Conservation (phyloP, 2,329 filamentous ascomycete species). For the Penicillium concentricum region DNA sequence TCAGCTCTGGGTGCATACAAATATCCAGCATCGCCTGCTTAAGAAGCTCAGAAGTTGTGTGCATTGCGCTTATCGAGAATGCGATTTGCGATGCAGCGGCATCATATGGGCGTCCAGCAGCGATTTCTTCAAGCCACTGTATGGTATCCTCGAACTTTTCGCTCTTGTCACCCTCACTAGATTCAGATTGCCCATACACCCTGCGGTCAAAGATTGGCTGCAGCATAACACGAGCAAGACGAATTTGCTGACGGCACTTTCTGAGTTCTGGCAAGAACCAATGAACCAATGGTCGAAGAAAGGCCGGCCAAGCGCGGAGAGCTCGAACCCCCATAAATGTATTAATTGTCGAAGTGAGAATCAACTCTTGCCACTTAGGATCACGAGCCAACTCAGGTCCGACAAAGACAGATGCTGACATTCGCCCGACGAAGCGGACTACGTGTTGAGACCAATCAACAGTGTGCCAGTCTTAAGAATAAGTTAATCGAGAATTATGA, state of each 20-base stretch:
- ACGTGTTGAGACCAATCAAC: neutral
- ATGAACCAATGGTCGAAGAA: neutral
- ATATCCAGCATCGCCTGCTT: neutral
- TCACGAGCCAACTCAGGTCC: neutral
- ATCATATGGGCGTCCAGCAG: conserved; percentile 14
- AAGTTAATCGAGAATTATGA: neutral
- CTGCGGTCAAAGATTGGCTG: neutral
- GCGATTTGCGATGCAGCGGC: conserved; percentile 14
- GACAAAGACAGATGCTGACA: neutral
- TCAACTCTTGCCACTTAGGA: neutral
- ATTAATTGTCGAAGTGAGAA: neutral
- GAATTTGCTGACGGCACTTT: neutral
- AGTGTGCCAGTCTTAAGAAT: neutral
- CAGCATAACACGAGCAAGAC: neutral
- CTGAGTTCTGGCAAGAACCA: neutral
- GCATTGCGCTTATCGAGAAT: conserved; percentile 17
- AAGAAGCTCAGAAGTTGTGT: conserved; percentile 11
- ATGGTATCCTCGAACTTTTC: conserved; percentile 13
- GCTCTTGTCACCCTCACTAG: neutral
- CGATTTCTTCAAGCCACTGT: conserved; percentile 15
- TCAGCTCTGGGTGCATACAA: neutral
- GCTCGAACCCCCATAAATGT: neutral
- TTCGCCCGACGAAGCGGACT: neutral
- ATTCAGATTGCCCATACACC: neutral
- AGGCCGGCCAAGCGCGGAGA: neutral